Evolutionary conservation across 495 filamentous ascomycete species (phyloP).

Genomic region (Trypethelium eluteriae): DNA sequence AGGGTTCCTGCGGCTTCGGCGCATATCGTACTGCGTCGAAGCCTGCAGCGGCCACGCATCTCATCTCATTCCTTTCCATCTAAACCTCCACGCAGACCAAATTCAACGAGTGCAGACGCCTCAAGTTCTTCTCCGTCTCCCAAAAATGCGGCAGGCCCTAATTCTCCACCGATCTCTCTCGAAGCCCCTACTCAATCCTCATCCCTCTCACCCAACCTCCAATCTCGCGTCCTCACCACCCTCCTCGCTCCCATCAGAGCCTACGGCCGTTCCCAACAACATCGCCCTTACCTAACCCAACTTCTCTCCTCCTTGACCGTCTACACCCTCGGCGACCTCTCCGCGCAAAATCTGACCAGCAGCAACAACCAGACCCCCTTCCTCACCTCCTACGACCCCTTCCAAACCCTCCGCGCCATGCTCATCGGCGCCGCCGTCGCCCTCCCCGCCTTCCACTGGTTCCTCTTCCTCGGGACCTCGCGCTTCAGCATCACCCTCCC

Average conservation of each 20-base stretch:
- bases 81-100: neutral
- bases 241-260: constrained; percentile 46
- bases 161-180: neutral
- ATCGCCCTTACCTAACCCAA: constrained; percentile 70
- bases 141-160: neutral
- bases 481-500: constrained; percentile 6
- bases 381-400: constrained; percentile 51
- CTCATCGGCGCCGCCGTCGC: constrained; percentile 61
- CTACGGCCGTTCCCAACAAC: constrained; percentile 62
- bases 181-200: neutral
- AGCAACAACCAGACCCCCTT: constrained; percentile 12
- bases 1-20: neutral
- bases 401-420: constrained; percentile 61
- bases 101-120: neutral
- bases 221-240: neutral
- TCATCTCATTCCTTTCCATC: neutral
- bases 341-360: constrained; percentile 56
- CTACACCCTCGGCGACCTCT: constrained; percentile 71
- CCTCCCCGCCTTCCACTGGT: constrained; percentile 80
- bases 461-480: constrained; percentile 60
- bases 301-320: constrained; percentile 65
- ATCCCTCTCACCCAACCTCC: neutral
- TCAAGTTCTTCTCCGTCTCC: neutral
- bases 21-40: neutral
- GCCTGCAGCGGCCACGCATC: neutral